These are phyloP conservation scores for Nakataea oryzae DNA, from an alignment of 2,329 filamentous ascomycete genomes.

Conservation along the genomic window DNA sequence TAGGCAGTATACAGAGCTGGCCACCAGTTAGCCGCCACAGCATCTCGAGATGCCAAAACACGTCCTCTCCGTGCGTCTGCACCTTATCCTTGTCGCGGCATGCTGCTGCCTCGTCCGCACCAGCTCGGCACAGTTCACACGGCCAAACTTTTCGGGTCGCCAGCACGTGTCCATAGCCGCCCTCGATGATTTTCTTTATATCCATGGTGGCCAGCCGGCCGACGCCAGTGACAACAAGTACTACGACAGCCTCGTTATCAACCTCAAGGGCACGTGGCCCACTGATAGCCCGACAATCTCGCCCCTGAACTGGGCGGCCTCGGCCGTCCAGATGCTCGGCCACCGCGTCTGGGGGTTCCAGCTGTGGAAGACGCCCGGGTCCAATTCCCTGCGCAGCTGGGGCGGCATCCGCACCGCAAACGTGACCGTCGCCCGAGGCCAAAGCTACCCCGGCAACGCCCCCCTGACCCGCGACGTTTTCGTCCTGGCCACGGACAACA, in stretches of 20 bases:
- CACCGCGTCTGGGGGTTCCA: conserved; percentile 1
- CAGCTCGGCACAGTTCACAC: neutral
- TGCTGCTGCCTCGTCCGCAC: neutral
- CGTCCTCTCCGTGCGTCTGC: neutral
- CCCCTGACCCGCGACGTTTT: neutral
- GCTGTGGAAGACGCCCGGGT: neutral
- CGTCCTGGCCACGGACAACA: neutral
- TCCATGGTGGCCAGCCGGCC: neutral
- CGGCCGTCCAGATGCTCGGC: neutral
- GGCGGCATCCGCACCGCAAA: neutral
- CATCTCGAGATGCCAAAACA: neutral
- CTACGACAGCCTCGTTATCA: neutral
- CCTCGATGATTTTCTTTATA: neutral
- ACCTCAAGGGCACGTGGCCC: conserved; percentile 1
- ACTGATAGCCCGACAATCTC: neutral
- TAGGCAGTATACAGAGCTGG: neutral
- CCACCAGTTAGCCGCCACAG: neutral
- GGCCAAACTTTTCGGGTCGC: neutral
- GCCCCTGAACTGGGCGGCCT: neutral
- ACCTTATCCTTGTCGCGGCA: neutral
- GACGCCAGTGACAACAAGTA: neutral
- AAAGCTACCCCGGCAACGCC: neutral
- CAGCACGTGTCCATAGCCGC: neutral
- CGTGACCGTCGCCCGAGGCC: neutral
- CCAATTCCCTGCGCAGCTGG: conserved; percentile 11